Percentiles rank a stretch among this genome's conserved stretches.
Conservation (phyloP, 2,329 filamentous ascomycete genomes). For the Arthrocladium fulminans region DNA sequence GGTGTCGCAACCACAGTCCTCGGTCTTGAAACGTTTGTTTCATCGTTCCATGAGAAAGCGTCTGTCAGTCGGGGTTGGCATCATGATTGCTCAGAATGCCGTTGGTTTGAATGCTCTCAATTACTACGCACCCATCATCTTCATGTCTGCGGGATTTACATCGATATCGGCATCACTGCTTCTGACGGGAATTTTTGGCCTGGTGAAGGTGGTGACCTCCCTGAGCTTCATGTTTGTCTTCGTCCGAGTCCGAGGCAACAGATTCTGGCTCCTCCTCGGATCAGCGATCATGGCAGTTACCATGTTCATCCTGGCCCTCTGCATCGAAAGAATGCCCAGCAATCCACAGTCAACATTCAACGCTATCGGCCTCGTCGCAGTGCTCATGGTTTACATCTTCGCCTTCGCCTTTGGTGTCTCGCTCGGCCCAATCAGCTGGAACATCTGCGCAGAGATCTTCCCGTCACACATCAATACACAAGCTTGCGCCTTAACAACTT, state of each 20-base stretch:
- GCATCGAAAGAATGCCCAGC: constrained; percentile 5
- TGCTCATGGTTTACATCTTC: constrained; percentile 14
- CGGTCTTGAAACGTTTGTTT: constrained; percentile 36
- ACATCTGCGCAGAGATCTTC: constrained; percentile 17
- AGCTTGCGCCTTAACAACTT: constrained; percentile 15
- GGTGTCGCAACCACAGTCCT: constrained; percentile 28
- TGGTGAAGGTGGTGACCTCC: constrained; percentile 11
- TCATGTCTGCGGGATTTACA: constrained; percentile 13
- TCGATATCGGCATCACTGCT: constrained; percentile 12
- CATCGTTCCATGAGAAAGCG: constrained; percentile 11
- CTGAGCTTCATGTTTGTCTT: constrained; percentile 15
- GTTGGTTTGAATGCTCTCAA: constrained; percentile 15
- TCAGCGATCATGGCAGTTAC: constrained; percentile 10
- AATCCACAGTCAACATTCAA: background rate
- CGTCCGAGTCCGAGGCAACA: constrained; percentile 11
- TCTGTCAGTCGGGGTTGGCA: constrained; percentile 10
- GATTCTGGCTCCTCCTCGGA: constrained; percentile 14
- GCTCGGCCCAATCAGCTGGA: constrained; percentile 15
- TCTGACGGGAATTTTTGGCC: constrained; percentile 15
- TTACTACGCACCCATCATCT: constrained; percentile 15
- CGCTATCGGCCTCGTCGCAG: constrained; percentile 9
- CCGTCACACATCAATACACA: constrained; percentile 12
- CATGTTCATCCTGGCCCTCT: constrained; percentile 15
- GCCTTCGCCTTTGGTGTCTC: constrained; percentile 14
- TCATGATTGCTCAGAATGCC: constrained; percentile 15